phyloP scores from a whole-genome alignment of 495 filamentous ascomycete species.

The Ascobolus immersus region DNA sequence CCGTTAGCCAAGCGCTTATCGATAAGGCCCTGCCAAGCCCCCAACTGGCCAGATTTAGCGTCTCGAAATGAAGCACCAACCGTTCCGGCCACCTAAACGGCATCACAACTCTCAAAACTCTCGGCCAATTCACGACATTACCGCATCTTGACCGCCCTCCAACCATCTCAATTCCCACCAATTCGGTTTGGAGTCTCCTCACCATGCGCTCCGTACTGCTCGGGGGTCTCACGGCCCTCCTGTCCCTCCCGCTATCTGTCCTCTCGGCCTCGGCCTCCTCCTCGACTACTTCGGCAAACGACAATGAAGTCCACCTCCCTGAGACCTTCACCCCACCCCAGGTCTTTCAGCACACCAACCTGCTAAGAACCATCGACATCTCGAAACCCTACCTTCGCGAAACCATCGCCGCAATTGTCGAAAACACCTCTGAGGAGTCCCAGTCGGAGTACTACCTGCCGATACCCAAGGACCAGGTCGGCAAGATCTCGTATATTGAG shows the following conservation, averaged over 20 bases:
- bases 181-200: no score
- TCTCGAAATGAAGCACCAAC: no score
- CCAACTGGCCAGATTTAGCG: no score
- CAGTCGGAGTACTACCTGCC: conserved; percentile 77
- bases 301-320: conserved; percentile 25
- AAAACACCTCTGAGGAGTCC: conserved; percentile 49
- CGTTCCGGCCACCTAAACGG: no score
- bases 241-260: conserved; percentile 2
- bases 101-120: not conserved
- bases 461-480: conserved; percentile 47
- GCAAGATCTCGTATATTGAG: conserved; percentile 59
- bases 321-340: conserved; percentile 60
- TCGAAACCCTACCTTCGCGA: conserved; percentile 81
- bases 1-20: no score
- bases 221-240: conserved; percentile 1
- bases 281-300: no score
- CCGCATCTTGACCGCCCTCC: not conserved
- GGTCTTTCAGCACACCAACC: conserved; percentile 73
- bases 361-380: conserved; percentile 70
- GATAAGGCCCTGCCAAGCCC: no score
- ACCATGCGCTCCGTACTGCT: not conserved
- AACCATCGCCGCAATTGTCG: conserved; percentile 72
- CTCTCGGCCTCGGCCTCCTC: conserved; percentile 6
- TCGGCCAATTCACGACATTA: not conserved
- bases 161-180: not conserved